Base-by-base conservation (phyloP, 768 basidiomycete genomes). In the Tubosaeta brunneosetosa region DNA sequence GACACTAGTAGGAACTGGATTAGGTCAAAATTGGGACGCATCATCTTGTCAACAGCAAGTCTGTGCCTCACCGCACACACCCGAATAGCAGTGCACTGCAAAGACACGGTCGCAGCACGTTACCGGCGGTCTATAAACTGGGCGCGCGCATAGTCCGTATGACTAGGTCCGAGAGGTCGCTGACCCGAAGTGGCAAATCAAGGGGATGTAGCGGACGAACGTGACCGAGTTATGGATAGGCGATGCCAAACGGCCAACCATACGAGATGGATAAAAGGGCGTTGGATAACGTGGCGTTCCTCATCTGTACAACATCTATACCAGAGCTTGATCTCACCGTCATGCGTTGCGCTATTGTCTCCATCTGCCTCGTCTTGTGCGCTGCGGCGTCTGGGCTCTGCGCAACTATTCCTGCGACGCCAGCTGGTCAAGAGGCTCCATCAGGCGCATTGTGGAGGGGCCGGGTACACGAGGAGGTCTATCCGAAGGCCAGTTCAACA, bases 391-490 rank as follows among this genome's bases (percentile, higher is more conserved):
- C 34, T 36, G 16, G 34, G 16, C 14, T 36, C 16, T 36, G 34
- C n/a, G 34, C 34, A 3, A 25, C 12, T 25, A 19, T 56, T 27
- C 50, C 64, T 31, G 11, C 38, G 19, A 4, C 50, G 34, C 16
- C 34, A 29, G 31, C 25, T 3, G 12, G 4, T 12, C 16, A 0
- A 19, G 17, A 45, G 6, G 10, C 54, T 2, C 57, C 44, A 7
- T 14, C n/a, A 11, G 63, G 58, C 2, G 52, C 55, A 22, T 29
- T 63, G 43, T 52, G 49, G 27, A 66, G 57, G 61, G 47, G 52
- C 36, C 53, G 56, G 19, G 52, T 67, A 46, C 64, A 66, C 40
- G 43, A 67, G 40, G 50, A 53, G 37, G 52, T 55, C 36, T 38
- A 45, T 42, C 63, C 57, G n/a, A 53, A 52, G 34, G 31, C 42